These are phyloP conservation scores for Lentinula aciculospora DNA, from an alignment of 768 basidiomycete species.

Conservation along the genomic window DNA sequence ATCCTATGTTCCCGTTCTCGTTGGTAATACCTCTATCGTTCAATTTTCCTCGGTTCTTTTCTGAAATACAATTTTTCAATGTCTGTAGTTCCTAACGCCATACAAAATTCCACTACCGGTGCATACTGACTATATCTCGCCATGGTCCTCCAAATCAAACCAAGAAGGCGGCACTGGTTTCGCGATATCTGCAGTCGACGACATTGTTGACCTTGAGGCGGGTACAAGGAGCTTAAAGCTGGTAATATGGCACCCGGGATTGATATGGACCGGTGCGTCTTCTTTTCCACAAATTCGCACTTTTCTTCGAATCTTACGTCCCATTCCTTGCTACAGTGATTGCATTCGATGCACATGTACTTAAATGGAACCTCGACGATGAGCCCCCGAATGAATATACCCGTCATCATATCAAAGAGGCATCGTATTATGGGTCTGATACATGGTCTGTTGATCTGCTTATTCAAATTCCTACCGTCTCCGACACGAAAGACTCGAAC, in stretches of 20 bases:
- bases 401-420: conserved; percentile 90
- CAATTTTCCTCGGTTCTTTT: background rate
- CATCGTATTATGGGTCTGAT: conserved; percentile 76
- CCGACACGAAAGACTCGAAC: no score
- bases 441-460: conserved; percentile 71
- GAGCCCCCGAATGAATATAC: conserved; percentile 70
- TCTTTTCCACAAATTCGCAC: background rate
- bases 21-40: conserved; percentile 37
- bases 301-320: background rate
- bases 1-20: conserved; percentile 77
- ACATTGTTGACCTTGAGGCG: conserved; percentile 44
- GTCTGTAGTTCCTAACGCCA: conserved; percentile 69
- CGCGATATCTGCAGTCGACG: conserved; percentile 52
- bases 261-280: conserved; percentile 78
- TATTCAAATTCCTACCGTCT: conserved; percentile 39
- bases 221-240: conserved; percentile 68
- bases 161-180: conserved; percentile 31
- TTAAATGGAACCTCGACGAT: conserved; percentile 78
- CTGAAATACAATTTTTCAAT: conserved; percentile 7
- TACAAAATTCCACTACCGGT: conserved; percentile 70
- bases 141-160: conserved; percentile 28
- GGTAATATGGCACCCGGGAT: conserved; percentile 66
- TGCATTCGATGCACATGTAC: conserved; percentile 87
- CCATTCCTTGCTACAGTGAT: conserved; percentile 44
- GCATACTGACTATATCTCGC: conserved; percentile 42